Evolutionary conservation across 805 yeast species (phyloP).

Genomic region (Schwanniomyces sp.): DNA sequence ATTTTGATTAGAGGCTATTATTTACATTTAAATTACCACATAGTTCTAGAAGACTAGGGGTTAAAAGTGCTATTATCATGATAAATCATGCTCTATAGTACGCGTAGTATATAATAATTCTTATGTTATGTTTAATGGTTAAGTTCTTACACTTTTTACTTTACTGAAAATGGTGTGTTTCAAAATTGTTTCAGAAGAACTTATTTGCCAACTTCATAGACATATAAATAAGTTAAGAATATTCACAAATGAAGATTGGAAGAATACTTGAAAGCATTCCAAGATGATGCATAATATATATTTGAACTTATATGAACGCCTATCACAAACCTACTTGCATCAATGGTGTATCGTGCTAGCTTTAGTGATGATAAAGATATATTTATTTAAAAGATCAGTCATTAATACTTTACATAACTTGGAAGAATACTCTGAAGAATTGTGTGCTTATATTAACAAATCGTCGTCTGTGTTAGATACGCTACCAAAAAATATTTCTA

Average conservation of each 20-base stretch:
- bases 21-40: not conserved
- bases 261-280: not conserved
- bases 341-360: conserved; percentile 57
- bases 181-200: conserved; percentile 1
- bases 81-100: too few species aligned
- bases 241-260: too few species aligned
- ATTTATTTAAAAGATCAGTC: conserved; percentile 50
- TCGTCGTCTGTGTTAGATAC: conserved; percentile 31
- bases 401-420: conserved; percentile 40
- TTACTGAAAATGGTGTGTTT: too few species aligned
- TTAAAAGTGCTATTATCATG: too few species aligned
- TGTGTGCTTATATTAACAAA: conserved; percentile 51
- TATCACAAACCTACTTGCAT: conserved; percentile 69
- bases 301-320: conserved; percentile 49
- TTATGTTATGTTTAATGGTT: too few species aligned
- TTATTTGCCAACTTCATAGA: not conserved
- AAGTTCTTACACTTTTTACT: too few species aligned
- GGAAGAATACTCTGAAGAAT: conserved; percentile 24
- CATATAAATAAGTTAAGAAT: not conserved
- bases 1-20: not conserved
- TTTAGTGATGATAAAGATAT: conserved; percentile 59
- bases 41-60: too few species aligned
- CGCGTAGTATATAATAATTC: too few species aligned
- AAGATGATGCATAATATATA: conserved; percentile 6
- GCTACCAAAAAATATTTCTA: conserved; percentile 56